These are phyloP conservation scores for Cardamine resedifolia DNA, from an alignment of 345 rosid genomes.

Conservation along the genomic window DNA sequence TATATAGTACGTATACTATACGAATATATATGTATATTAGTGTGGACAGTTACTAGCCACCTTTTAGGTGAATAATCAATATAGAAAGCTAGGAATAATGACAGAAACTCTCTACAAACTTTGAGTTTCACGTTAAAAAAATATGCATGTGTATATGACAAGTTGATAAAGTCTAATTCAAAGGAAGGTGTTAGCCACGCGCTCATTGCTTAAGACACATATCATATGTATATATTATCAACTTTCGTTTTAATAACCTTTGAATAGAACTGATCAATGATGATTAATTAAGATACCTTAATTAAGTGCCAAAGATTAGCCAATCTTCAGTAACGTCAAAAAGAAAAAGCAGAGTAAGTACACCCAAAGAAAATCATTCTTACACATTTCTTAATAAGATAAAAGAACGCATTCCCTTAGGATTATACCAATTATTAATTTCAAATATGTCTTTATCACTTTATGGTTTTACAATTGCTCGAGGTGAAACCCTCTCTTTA, in stretches of 20 bases:
- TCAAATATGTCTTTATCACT: not conserved
- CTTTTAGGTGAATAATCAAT: slow-evolving; percentile 18
- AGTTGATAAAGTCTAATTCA: not conserved
- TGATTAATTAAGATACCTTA: slow-evolving; percentile 31
- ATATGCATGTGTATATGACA: slow-evolving; percentile 18
- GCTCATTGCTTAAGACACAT: not conserved
- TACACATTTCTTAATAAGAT: not conserved
- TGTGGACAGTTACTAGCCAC: slow-evolving; percentile 26
- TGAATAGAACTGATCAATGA: slow-evolving; percentile 6
- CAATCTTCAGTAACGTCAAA: slow-evolving; percentile 28
- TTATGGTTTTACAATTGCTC: not conserved
- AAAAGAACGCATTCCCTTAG: not conserved
- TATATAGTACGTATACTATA: slow-evolving; percentile 21
- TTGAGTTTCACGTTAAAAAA: slow-evolving; percentile 2
- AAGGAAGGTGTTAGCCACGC: not conserved
- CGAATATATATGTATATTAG: slow-evolving; percentile 16
- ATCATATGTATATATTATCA: not conserved
- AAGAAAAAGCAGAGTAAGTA: slow-evolving; percentile 7
- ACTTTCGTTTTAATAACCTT: not conserved
- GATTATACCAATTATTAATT: not conserved
- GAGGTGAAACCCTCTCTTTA: not conserved
- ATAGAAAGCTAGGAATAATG: slow-evolving; percentile 20
- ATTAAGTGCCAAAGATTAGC: slow-evolving; percentile 17
- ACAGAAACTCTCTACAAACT: not conserved
- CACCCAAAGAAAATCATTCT: not conserved